Base-by-base conservation (phyloP, 148 eudicot genomes). In the Spergularia marina region DNA sequence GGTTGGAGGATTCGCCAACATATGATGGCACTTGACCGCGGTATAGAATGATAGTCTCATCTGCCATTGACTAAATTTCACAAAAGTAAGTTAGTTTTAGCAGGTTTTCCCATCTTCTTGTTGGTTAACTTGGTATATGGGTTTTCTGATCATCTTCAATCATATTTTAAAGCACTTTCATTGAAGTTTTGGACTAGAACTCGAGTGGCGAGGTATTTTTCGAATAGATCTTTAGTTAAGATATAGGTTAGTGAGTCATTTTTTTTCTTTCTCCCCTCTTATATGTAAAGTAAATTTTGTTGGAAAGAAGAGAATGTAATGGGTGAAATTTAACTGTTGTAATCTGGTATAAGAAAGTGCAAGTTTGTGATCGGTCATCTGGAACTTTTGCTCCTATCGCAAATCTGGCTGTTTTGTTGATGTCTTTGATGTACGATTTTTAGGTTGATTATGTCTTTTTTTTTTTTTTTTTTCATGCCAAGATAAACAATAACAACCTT, bases 241-340 rank as follows among this genome's bases (percentile, higher is more conserved):
- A 61, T 68, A 72, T 74, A 77, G 88, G 67, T 70, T 72, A 79
- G 71, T 67, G 67, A 68, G 59, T 76, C 62, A 47, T 60, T 73
- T 74, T 76, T 76, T 58, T 82, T 56, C 56, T 64, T 72, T 76
- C 72, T 51, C 66, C 68, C 60, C 49, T 82, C 81, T 78, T 74
- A 78, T 79, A 78, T 88, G 91, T 88, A 88, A 88, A 88, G 88
- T 85, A 77, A 83, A 68, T 80, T 80, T 83, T 83, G 79, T 78
- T 84, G 80, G 85, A 71, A 79, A 79, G 82, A 78, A 70, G 67
- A 79, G 79, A 80, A 77, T 63, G 60, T 34, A 23, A 6, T 55
- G 66, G 56, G 54, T 52, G 16, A 52, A 52, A 52, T 52, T 52
- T 12, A 13, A 52, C 54, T 52, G 15, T 52, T 52, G 70, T 67